These are phyloP conservation scores for Hapsidospora chrysogenum DNA, from an alignment of 495 filamentous ascomycete species.

Conservation along the genomic window DNA sequence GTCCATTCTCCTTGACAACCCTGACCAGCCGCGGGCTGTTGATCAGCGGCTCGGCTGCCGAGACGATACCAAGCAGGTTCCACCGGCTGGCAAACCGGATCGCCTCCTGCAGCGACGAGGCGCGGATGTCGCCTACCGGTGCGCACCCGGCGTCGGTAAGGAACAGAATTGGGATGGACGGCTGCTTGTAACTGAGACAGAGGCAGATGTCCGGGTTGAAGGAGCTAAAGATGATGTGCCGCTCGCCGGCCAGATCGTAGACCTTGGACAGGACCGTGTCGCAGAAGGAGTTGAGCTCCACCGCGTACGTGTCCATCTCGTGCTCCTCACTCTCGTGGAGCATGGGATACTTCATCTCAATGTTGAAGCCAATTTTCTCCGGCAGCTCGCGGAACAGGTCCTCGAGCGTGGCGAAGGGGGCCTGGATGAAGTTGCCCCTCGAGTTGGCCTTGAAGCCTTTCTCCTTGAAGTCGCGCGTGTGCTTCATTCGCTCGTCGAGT, in stretches of 20 bases:
- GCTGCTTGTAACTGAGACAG: constrained; percentile 85
- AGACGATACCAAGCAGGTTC: constrained; percentile 88
- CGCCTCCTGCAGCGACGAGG: constrained; percentile 83
- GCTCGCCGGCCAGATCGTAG: constrained; percentile 47
- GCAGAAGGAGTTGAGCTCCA: constrained; percentile 94
- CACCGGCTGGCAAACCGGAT: constrained; percentile 85
- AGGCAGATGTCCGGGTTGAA: constrained; percentile 97
- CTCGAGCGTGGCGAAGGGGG: constrained; percentile 84
- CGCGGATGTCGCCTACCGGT: constrained; percentile 74
- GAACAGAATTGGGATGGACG: constrained; percentile 87
- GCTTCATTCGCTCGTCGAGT: constrained; percentile 85
- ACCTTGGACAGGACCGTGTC: constrained; percentile 82
- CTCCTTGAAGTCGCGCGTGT: constrained; percentile 79
- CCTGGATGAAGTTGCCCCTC: constrained; percentile 84
- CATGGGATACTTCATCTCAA: constrained; percentile 99
- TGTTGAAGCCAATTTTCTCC: constrained; percentile 78
- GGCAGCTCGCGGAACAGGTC: constrained; percentile 81
- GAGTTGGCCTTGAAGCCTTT: constrained; percentile 91
- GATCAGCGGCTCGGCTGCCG: constrained; percentile 67
- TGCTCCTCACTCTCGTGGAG: constrained; percentile 83
- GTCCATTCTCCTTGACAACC: constrained; percentile 86
- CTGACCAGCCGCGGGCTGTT: constrained; percentile 78
- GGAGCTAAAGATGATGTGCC: constrained; percentile 86
- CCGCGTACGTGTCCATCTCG: constrained; percentile 93
- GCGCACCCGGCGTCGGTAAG: constrained; percentile 70